These are phyloP conservation scores for Eruca vesicaria DNA, from an alignment of 441 rosid genomes.

Conservation along the genomic window DNA sequence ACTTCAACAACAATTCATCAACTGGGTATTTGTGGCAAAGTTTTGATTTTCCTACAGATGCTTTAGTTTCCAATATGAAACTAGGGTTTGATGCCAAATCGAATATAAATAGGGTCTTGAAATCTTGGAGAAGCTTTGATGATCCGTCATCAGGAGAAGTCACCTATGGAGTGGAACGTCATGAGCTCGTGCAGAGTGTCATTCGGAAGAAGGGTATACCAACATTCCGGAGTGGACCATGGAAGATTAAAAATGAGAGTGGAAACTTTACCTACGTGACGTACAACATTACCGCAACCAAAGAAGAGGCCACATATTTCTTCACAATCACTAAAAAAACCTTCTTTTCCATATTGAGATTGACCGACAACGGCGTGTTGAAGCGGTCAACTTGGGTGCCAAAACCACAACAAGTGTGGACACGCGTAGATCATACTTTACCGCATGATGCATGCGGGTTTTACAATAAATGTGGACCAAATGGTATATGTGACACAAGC, in stretches of 20 bases:
- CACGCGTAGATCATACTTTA: conserved; percentile 38
- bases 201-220: background rate
- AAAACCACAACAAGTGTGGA: background rate
- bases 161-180: background rate
- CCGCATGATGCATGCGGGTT: conserved; percentile 66
- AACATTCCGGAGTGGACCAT: background rate
- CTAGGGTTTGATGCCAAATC: background rate
- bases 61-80: background rate
- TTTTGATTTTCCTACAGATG: background rate
- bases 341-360: background rate
- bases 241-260: background rate
- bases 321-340: background rate
- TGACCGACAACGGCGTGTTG: background rate
- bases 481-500: conserved; percentile 54
- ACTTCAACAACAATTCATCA: background rate
- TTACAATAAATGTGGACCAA: conserved; percentile 53
- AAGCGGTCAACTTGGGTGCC: background rate
- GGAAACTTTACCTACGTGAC: background rate
- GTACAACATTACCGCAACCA: background rate
- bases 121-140: background rate
- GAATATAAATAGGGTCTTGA: background rate
- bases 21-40: background rate
- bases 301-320: background rate
- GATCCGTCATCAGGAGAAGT: background rate
- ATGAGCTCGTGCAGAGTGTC: background rate